Conservation (phyloP, 345 rosid genomes). For the Kandelia obovata region DNA sequence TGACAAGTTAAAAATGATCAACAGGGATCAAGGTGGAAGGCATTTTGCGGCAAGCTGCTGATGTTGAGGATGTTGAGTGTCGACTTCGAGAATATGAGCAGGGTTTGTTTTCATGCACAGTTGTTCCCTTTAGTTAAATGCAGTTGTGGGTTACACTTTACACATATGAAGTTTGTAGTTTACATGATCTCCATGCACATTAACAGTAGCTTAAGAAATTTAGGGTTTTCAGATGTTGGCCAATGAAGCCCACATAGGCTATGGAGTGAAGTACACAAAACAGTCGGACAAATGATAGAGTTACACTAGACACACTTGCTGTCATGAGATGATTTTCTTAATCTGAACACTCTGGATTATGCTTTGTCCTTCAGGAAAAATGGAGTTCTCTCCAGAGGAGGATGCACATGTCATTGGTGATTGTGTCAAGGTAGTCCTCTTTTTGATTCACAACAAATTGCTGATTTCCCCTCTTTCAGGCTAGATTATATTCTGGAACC, state of each 20-base stretch:
- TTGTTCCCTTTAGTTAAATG: conserved; percentile 2
- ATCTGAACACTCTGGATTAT: conserved; percentile 8
- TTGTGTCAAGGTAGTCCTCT: conserved; percentile 72
- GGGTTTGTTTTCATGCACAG: conserved; percentile 46
- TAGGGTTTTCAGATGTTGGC: conserved; percentile 5
- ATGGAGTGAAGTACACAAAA: background rate
- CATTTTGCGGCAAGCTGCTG: conserved; percentile 97
- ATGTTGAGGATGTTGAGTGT: conserved; percentile 88
- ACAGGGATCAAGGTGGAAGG: conserved; percentile 91
- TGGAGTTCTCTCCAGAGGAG: conserved; percentile 60
- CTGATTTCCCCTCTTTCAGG: background rate
- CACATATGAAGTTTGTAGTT: background rate
- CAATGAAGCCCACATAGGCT: background rate
- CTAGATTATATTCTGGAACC: background rate
- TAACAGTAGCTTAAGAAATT: background rate
- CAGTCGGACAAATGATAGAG: conserved; percentile 14
- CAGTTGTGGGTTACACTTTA: conserved; percentile 3
- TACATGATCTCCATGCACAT: background rate
- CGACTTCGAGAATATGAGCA: conserved; percentile 89
- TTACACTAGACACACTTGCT: background rate
- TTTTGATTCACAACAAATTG: conserved; percentile 4
- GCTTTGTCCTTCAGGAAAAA: conserved; percentile 49
- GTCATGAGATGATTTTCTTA: background rate
- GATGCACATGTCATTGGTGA: conserved; percentile 94
- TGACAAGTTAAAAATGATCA: conserved; percentile 26